phyloP scores from a whole-genome alignment of 2,329 filamentous ascomycete genomes.

The Hypocreales sp. region DNA sequence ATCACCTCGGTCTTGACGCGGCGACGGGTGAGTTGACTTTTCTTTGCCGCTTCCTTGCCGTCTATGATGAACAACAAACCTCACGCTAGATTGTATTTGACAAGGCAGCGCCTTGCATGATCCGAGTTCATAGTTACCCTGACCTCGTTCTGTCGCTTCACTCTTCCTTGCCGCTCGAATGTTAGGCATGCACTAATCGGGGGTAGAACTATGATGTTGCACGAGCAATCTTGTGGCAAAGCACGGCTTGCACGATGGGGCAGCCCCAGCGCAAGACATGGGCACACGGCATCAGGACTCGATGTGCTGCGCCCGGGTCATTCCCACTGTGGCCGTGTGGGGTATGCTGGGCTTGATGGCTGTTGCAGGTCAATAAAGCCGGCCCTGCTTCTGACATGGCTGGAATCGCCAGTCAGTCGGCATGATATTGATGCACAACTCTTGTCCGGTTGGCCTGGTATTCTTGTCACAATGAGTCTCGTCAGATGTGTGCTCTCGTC shows the following conservation, averaged over 20 bases:
- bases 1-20: neutral
- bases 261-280: neutral
- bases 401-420: neutral
- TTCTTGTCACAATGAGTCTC: no score
- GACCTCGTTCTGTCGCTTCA: conserved; percentile 4
- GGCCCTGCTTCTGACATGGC: neutral
- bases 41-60: conserved; percentile 1
- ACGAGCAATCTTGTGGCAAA: no score
- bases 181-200: no score
- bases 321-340: no score
- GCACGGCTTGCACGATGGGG: neutral
- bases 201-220: no score
- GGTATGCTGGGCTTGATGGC: no score
- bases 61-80: conserved; percentile 22
- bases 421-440: no score
- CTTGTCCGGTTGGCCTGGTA: no score
- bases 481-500: no score
- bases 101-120: conserved; percentile 17
- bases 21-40: conserved; percentile 1
- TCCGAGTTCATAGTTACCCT: conserved; percentile 17
- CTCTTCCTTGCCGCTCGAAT: neutral
- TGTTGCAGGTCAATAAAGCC: no score
- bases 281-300: neutral
- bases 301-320: no score
- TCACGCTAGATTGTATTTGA: conserved; percentile 35